phyloP scores from a whole-genome alignment of 2,329 filamentous ascomycete genomes.

The Cladosporium sphaerospermum region DNA sequence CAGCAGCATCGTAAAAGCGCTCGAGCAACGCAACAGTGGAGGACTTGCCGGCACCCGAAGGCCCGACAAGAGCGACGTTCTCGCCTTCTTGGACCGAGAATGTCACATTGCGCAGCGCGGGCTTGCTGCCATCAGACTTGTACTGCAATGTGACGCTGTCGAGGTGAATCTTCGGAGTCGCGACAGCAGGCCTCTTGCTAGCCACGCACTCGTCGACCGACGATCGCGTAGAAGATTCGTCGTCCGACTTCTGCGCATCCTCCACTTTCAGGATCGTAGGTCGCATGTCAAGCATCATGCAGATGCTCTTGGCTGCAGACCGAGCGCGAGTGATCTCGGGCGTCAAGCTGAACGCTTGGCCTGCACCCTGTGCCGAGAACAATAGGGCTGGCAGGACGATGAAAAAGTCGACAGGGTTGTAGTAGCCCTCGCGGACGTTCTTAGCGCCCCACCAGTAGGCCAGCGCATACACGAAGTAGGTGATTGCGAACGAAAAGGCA shows the following conservation, averaged over 20 bases:
- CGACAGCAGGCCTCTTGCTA: neutral
- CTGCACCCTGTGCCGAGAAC: conserved; percentile 42
- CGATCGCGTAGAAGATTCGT: neutral
- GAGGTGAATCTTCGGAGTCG: conserved; percentile 24
- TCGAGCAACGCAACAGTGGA: conserved; percentile 42
- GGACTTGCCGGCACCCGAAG: conserved; percentile 42
- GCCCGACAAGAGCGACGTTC: conserved; percentile 45
- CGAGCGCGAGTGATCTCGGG: conserved; percentile 42
- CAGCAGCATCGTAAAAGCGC: conserved; percentile 39
- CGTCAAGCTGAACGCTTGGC: conserved; percentile 42
- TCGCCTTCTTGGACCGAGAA: conserved; percentile 46
- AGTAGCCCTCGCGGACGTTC: conserved; percentile 38
- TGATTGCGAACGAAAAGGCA: conserved; percentile 40
- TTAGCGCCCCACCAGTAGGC: conserved; percentile 45
- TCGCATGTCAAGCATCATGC: conserved; percentile 35
- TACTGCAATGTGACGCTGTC: conserved; percentile 36
- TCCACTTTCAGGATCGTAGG: conserved; percentile 32
- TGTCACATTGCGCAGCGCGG: conserved; percentile 42
- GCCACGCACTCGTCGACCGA: conserved; percentile 1
- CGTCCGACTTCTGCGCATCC: conserved; percentile 4
- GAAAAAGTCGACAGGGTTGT: conserved; percentile 39
- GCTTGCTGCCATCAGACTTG: conserved; percentile 29
- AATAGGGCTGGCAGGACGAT: conserved; percentile 41
- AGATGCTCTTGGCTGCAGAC: conserved; percentile 39
- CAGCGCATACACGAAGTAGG: conserved; percentile 44